These are phyloP conservation scores for Geotrichum cucujoidarum DNA, from an alignment of 1,139 yeast genomes.

Conservation along the genomic window DNA sequence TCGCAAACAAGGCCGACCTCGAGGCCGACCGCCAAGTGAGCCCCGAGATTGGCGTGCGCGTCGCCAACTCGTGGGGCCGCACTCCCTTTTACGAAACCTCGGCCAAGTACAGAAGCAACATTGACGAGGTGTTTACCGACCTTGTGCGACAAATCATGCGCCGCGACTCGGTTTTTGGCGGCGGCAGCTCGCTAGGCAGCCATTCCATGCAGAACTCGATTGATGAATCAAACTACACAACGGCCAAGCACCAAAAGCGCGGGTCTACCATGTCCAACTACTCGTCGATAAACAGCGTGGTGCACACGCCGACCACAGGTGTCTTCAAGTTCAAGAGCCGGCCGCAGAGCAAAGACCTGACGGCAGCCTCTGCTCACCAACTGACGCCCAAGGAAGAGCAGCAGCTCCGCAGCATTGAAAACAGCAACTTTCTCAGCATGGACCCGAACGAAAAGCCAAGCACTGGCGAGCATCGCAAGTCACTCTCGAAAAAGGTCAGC, in stretches of 20 bases:
- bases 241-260: slow-evolving; percentile 2
- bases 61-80: slow-evolving; percentile 81
- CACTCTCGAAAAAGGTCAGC: neutral
- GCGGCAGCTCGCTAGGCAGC: slow-evolving; percentile 8
- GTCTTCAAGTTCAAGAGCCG: neutral
- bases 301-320: neutral
- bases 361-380: neutral
- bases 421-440: neutral
- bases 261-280: neutral
- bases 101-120: slow-evolving; percentile 80
- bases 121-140: slow-evolving; percentile 82
- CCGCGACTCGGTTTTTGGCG: slow-evolving; percentile 32
- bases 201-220: slow-evolving; percentile 1
- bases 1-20: slow-evolving; percentile 56
- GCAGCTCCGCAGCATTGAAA: neutral
- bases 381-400: neutral
- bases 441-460: neutral
- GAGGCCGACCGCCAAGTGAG: slow-evolving; percentile 57
- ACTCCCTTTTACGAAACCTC: slow-evolving; percentile 75
- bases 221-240: slow-evolving; percentile 1
- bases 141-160: slow-evolving; percentile 65
- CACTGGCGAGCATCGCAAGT: neutral
- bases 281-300: neutral
- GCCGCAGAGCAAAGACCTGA: slow-evolving; percentile 1
- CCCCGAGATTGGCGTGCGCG: slow-evolving; percentile 44